Evolutionary conservation across 1,284 basidiomycete genomes (phyloP).

Genomic region (Leccinum holopus): DNA sequence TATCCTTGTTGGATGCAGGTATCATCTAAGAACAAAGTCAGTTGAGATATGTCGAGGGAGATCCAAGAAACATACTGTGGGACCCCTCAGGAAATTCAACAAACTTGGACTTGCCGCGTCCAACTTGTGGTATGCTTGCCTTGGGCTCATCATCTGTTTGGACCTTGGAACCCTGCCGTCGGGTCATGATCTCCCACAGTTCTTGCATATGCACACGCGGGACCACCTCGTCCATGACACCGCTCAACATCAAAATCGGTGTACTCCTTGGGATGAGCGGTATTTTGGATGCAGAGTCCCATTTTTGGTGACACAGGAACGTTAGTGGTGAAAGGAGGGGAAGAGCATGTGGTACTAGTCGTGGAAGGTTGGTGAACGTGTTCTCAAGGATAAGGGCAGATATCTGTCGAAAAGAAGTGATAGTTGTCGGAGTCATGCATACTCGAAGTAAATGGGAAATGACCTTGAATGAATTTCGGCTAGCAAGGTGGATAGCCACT

Average conservation of each 20-base stretch:
- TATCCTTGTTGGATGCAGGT: constrained; percentile 68
- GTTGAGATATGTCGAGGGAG: not conserved
- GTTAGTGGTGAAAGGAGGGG: constrained; percentile 77
- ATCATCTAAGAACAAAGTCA: constrained; percentile 48
- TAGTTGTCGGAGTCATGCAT: not conserved
- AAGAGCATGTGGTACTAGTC: constrained; percentile 77
- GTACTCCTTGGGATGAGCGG: constrained; percentile 65
- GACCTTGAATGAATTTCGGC: constrained; percentile 72
- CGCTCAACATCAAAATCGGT: constrained; percentile 88
- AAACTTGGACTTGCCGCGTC: constrained; percentile 52
- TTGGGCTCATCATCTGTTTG: constrained; percentile 34
- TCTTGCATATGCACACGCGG: constrained; percentile 83
- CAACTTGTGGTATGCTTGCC: constrained; percentile 36
- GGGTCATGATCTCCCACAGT: constrained; percentile 63
- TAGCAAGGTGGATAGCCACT: constrained; percentile 86
- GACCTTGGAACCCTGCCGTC: constrained; percentile 39
- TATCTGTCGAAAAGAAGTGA: constrained; percentile 44
- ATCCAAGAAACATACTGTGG: constrained; percentile 57
- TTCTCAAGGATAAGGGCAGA: constrained; percentile 89
- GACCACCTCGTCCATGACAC: constrained; percentile 80
- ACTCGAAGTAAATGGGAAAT: constrained; percentile 12
- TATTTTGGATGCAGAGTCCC: constrained; percentile 80
- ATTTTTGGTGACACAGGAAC: constrained; percentile 87
- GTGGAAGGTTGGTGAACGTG: constrained; percentile 82
- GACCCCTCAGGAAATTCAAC: constrained; percentile 62